Conservation (phyloP, 2,329 filamentous ascomycete genomes). For the Microsporum ferrugineum region DNA sequence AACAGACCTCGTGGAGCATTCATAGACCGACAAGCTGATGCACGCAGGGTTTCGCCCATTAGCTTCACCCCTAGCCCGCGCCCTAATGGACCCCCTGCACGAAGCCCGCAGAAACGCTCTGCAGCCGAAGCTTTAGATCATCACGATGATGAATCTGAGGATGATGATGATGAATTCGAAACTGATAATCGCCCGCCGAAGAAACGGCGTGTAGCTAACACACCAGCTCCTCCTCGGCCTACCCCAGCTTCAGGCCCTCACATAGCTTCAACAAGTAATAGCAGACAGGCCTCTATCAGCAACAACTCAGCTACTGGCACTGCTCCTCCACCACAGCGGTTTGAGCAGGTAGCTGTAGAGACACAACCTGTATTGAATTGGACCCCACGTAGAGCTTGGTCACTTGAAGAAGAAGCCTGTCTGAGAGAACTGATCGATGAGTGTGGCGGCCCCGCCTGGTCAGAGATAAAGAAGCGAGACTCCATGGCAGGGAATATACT, state of each 20-base stretch:
- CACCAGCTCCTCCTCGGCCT: not conserved
- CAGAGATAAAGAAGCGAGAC: not conserved
- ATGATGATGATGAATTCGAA: constrained; percentile 18
- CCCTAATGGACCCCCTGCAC: not conserved
- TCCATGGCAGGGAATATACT: not conserved
- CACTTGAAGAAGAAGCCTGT: not conserved
- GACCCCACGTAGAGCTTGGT: not conserved
- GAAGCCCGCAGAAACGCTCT: constrained; percentile 6
- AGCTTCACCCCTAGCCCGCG: constrained; percentile 1
- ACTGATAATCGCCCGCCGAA: constrained; percentile 22
- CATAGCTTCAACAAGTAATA: not conserved
- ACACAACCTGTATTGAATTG: not conserved
- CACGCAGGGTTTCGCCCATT: constrained; percentile 27
- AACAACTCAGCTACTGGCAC: not conserved
- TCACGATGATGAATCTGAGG: not conserved
- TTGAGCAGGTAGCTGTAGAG: not conserved
- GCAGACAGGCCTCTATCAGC: not conserved
- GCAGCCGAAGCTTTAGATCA: constrained; percentile 8
- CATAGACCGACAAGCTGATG: constrained; percentile 28
- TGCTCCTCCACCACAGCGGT: not conserved
- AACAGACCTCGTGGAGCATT: constrained; percentile 16
- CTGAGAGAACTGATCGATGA: not conserved
- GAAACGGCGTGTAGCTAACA: not conserved
- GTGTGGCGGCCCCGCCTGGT: not conserved
- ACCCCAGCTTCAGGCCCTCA: not conserved